phyloP scores from a whole-genome alignment of 1,284 basidiomycete species.

The Mycosarcoma maydis region DNA sequence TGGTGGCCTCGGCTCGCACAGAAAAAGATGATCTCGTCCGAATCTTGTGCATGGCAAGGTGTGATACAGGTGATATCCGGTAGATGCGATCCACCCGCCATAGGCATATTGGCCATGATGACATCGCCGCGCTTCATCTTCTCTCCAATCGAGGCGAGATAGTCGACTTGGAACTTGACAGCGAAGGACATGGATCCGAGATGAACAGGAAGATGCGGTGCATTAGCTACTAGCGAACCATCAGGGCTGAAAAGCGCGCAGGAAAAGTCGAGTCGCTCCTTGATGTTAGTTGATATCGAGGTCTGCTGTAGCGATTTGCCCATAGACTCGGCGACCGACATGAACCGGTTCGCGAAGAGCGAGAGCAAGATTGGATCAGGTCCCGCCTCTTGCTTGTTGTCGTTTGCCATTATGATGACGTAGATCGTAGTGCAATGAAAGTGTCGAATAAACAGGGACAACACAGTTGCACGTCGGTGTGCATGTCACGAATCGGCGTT shows the following conservation, averaged over 20 bases:
- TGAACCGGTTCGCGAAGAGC: conserved; percentile 89
- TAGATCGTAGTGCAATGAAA: no score
- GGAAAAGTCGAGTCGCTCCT: conserved; percentile 86
- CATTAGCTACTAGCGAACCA: conserved; percentile 89
- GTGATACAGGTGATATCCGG: conserved; percentile 87
- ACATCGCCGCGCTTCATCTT: conserved; percentile 82
- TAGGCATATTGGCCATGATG: conserved; percentile 87
- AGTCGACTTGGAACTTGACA: conserved; percentile 86
- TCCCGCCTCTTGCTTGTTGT: conserved; percentile 56
- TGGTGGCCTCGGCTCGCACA: conserved; percentile 84
- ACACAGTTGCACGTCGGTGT: no score
- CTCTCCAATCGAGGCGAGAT: conserved; percentile 69
- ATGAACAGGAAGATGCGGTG: conserved; percentile 81
- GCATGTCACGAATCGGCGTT: no score
- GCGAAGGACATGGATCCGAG: conserved; percentile 73
- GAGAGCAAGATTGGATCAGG: conserved; percentile 87
- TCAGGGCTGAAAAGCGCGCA: conserved; percentile 88
- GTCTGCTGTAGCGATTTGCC: conserved; percentile 85
- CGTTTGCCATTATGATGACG: conserved; percentile 8
- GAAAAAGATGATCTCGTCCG: conserved; percentile 85
- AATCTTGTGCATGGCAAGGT: conserved; percentile 77
- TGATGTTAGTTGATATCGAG: conserved; percentile 88
- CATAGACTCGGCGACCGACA: conserved; percentile 93
- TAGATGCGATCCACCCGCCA: conserved; percentile 77
- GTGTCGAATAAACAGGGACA: no score